A percentile compares a stretch with the other conserved stretches of the same genome.
phyloP scores from a whole-genome alignment of 2,329 filamentous ascomycete species.

The Fusarium nematophilum region DNA sequence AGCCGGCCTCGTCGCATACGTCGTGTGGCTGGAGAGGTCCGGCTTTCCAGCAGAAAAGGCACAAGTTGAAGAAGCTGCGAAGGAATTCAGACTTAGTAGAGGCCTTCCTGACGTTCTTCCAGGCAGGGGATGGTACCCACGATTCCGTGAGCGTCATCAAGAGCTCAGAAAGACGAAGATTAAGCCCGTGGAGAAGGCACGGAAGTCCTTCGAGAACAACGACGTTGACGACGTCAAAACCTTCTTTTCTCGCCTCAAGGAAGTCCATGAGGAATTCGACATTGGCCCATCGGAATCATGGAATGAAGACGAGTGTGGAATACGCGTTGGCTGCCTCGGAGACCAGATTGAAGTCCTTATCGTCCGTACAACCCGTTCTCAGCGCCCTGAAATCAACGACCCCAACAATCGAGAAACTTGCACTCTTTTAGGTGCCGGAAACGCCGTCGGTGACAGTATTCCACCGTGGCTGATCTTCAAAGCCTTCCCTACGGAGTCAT shows the following conservation, averaged over 20 bases:
- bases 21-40: background rate
- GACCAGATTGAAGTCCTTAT: background rate
- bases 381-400: no score
- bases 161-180: conserved; percentile 8
- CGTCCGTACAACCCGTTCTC: background rate
- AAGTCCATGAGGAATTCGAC: background rate
- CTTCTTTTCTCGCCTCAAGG: background rate
- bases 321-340: conserved; percentile 3
- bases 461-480: conserved; percentile 4
- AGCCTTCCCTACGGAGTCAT: no score
- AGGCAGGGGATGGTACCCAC: background rate
- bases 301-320: conserved; percentile 3
- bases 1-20: background rate
- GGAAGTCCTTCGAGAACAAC: background rate
- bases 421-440: background rate
- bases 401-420: conserved; percentile 7
- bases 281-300: conserved; percentile 1
- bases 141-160: conserved; percentile 6
- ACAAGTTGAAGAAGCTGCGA: background rate
- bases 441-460: background rate
- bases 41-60: background rate
- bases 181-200: conserved; percentile 6
- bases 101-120: background rate
- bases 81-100: no score
- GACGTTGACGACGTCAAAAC: background rate